Evolutionary conservation across 2,329 filamentous ascomycete species (phyloP), one percentile per base, ranked within the genome.

Genomic region (Phialophora verrucosa): DNA sequence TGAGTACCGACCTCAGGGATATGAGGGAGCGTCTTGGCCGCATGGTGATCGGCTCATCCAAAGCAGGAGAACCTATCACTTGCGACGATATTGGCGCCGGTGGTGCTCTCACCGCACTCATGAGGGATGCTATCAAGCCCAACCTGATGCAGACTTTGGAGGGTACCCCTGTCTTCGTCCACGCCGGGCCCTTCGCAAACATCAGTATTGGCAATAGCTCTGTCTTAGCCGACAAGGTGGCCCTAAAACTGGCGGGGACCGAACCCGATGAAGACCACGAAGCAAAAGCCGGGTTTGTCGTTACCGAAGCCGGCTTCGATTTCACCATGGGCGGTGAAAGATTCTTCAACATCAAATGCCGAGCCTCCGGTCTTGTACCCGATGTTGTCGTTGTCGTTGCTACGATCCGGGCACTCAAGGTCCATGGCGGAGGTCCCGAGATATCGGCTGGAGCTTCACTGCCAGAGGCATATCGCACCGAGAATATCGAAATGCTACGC

Each of bases 291-390:
- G 95, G 95, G 10, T 98, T 95, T 74, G 94, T 97, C 25, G 89
- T 99, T 44, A 99, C 95, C 1, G 95, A 99, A 80, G 94, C 95
- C 61, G 95, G 95, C 10, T 99, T 99, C 79, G 95, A 99, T 80
- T 99, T 99, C 82, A 98, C 95, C 74, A 99, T 99, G 95, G 95
- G 95, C 71, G 95, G 95, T 70, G 95, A 99, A 85, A 91, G 95
- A 60, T 99, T 99, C 86, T 98, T 99, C 88, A 98, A 99, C 84
- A 98, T 99, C 85, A 99, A 99, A 85, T 98, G 95, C 83, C 91
- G 95, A 67, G 91, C 93, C 10, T 97, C 94, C 5, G 94, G 94
- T 27, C 89, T 99, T 54, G 88, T 92, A 2, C 95, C 95, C 1
- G 95, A 99, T 75, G 92, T 93, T 1, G 93, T 97, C 6, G 92